Conservation (phyloP, 2,329 filamentous ascomycete genomes). For the Neonectria magnoliae region DNA sequence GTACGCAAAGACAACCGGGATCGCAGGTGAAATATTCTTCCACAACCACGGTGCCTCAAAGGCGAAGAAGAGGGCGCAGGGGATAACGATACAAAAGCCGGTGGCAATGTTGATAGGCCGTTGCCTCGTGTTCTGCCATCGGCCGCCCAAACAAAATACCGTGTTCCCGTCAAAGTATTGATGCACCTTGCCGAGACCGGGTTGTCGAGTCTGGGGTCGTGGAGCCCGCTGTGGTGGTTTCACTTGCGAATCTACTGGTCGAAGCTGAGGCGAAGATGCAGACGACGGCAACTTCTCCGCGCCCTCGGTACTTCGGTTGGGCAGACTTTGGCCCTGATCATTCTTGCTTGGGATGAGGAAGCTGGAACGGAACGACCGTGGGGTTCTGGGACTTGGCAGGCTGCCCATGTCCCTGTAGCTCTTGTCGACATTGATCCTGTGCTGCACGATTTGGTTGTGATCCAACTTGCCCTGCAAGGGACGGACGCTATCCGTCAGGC, state of each 20-base stretch:
- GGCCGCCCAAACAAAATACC: constrained; percentile 85
- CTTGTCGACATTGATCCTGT: constrained; percentile 69
- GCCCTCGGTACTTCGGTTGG: constrained; percentile 68
- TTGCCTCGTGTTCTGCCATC: constrained; percentile 87
- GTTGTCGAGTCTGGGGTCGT: constrained; percentile 35
- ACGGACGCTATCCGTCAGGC: constrained; percentile 80
- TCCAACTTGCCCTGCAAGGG: constrained; percentile 69
- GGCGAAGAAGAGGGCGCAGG: constrained; percentile 83
- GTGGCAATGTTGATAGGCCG: constrained; percentile 91
- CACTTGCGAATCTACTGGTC: constrained; percentile 54
- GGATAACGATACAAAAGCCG: constrained; percentile 80
- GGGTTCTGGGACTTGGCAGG: constrained; percentile 73
- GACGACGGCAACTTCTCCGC: constrained; percentile 87
- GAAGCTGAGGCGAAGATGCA: constrained; percentile 76
- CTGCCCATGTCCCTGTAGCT: constrained; percentile 63
- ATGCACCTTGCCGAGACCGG: constrained; percentile 74
- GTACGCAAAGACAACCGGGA: constrained; percentile 91
- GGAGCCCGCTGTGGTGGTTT: constrained; percentile 33
- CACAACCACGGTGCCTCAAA: constrained; percentile 89
- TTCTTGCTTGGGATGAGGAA: constrained; percentile 73
- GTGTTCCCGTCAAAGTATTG: constrained; percentile 96
- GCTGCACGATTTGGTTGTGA: constrained; percentile 46
- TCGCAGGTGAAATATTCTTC: constrained; percentile 85
- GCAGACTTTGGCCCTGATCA: constrained; percentile 57
- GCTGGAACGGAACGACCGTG: constrained; percentile 79